Percentiles rank a stretch among this genome's conserved stretches.
phyloP scores from a whole-genome alignment of 1,284 basidiomycete genomes.

The Apiotrichum laibachii region DNA sequence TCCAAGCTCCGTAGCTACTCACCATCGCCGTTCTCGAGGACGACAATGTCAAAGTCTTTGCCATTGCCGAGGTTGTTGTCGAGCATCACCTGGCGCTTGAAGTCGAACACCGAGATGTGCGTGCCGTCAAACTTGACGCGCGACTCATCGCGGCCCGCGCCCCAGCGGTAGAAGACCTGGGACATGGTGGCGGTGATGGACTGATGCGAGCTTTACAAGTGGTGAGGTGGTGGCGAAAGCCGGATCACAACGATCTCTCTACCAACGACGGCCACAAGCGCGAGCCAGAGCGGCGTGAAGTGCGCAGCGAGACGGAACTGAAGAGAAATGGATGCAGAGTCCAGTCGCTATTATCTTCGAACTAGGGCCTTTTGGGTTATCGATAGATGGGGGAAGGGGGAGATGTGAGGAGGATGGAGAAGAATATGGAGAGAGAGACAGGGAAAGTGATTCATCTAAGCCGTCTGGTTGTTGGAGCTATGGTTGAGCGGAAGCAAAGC shows the following conservation, averaged over 20 bases:
- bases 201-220: background rate
- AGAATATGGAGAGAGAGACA: too few species aligned
- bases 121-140: slow-evolving; percentile 97
- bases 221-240: background rate
- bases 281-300: too few species aligned
- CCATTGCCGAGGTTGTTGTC: slow-evolving; percentile 91
- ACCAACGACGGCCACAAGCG: too few species aligned
- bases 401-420: too few species aligned
- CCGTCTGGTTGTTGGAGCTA: too few species aligned
- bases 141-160: slow-evolving; percentile 89
- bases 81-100: slow-evolving; percentile 97
- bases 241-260: background rate
- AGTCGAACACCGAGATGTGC: slow-evolving; percentile 96
- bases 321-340: too few species aligned
- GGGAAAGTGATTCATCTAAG: too few species aligned
- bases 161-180: slow-evolving; percentile 98
- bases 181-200: slow-evolving; percentile 61
- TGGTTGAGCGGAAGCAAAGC: too few species aligned
- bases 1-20: slow-evolving; percentile 49
- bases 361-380: too few species aligned
- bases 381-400: too few species aligned
- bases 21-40: slow-evolving; percentile 79
- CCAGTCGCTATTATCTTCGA: too few species aligned
- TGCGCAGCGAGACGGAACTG: too few species aligned
- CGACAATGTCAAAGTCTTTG: slow-evolving; percentile 90